phyloP scores from a whole-genome alignment of 805 yeast genomes.

The Hanseniaspora lindneri region DNA sequence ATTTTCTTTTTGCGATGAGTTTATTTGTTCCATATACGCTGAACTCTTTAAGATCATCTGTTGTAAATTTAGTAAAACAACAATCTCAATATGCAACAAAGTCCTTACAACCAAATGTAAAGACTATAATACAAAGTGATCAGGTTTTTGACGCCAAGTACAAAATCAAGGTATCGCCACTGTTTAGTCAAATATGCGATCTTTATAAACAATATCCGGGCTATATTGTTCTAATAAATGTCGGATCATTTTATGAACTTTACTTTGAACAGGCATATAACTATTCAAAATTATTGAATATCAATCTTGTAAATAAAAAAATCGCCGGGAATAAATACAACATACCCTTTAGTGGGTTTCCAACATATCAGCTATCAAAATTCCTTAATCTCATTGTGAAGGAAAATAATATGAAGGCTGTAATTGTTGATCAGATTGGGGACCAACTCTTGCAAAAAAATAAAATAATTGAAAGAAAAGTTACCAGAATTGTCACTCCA shows the following conservation, averaged over 20 bases:
- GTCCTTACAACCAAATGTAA: background rate
- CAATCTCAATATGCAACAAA: background rate
- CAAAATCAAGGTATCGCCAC: background rate
- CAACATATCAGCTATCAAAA: slow-evolving; percentile 54
- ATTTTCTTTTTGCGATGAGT: too few species aligned
- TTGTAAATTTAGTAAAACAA: background rate
- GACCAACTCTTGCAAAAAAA: slow-evolving; percentile 8
- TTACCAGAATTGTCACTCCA: slow-evolving; percentile 74
- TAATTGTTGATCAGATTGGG: slow-evolving; percentile 60
- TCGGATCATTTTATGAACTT: slow-evolving; percentile 77
- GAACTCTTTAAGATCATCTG: too few species aligned
- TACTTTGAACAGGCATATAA: slow-evolving; percentile 80
- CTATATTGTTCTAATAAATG: slow-evolving; percentile 60
- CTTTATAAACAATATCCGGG: slow-evolving; percentile 38
- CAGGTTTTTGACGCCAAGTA: background rate
- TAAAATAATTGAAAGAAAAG: slow-evolving; percentile 36
- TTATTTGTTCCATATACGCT: too few species aligned
- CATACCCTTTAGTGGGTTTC: slow-evolving; percentile 88
- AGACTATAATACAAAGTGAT: background rate
- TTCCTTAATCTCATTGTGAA: slow-evolving; percentile 65
- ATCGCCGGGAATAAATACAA: slow-evolving; percentile 29
- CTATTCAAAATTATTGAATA: slow-evolving; percentile 56
- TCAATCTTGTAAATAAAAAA: slow-evolving; percentile 52
- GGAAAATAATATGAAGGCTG: slow-evolving; percentile 59
- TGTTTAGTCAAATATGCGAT: slow-evolving; percentile 24